These are phyloP conservation scores for Colletotrichum sp. DNA, from an alignment of 2,329 filamentous ascomycete genomes.

Conservation along the genomic window DNA sequence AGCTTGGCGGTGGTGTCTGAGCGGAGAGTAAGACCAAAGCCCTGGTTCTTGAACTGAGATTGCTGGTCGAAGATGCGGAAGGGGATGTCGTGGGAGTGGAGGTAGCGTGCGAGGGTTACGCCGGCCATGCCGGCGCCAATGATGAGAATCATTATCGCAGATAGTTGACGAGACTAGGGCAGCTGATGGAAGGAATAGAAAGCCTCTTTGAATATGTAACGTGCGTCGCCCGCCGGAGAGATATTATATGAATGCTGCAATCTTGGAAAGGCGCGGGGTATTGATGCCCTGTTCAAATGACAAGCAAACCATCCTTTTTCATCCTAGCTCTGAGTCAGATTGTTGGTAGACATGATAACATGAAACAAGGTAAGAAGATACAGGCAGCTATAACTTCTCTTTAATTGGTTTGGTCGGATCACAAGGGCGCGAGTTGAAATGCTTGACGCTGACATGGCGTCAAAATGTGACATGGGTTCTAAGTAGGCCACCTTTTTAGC, in stretches of 20 bases:
- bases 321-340: neutral
- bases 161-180: neutral
- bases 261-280: neutral
- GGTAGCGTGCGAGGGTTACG: neutral
- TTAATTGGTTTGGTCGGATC: neutral
- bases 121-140: neutral
- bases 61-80: neutral
- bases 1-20: neutral
- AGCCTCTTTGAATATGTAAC: neutral
- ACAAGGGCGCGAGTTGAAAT: neutral
- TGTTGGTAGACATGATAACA: neutral
- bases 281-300: neutral
- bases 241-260: neutral
- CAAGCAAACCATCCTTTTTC: neutral
- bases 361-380: neutral
- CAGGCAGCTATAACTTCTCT: neutral
- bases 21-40: neutral
- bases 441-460: neutral
- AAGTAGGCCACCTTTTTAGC: neutral
- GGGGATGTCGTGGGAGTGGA: neutral
- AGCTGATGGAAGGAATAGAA: neutral
- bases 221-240: neutral
- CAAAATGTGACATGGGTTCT: neutral
- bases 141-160: neutral
- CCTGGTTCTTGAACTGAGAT: neutral